Evolutionary conservation across 306 rosid species (phyloP), one percentile per base, ranked within the genome.

Genomic region (Castanea mollissima): DNA sequence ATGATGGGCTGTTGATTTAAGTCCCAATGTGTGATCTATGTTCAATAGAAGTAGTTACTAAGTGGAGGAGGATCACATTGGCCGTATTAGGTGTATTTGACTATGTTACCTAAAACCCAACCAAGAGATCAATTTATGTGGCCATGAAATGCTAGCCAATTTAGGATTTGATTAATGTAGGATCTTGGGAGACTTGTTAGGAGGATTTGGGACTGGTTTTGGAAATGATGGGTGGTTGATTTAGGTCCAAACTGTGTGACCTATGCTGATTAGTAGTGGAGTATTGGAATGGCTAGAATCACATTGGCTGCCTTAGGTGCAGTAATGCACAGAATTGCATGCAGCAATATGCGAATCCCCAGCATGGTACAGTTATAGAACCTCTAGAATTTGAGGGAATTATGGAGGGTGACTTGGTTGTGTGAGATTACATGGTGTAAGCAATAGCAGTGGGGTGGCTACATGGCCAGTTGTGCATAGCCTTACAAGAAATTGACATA

Each of bases 351-450:
- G 35, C 3, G 0, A 63, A 9, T 29, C 4, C 5, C 38, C 69
- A 0, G 69, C 14, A 14, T 3, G 69, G 5, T 31, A 8, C 35
- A 19, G 8, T 63, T 63, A 19, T 7, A 15, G 35, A 63, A 29
- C 69, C 31, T 13, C 69, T 31, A 63, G 35, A 63, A n/a, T 63
- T 75, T 74, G 60, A 27, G 57, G 38, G 69, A 56, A n/a, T 51
- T 72, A 31, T 59, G 18, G 46, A 38, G 51, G 68, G 74, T 55
- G 72, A 44, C 35, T 60, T 68, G 55, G 69, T 76, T 81, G 75
- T 25, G 58, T 23, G 34, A 11, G 31, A 23, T 25, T 59, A 21
- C n/a, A 70, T 60, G 74, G 67, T 11, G 1, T 1, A 19, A 69
- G 55, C 13, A 4, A 69, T 69, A 8, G 5, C 55, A 29, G 38